A percentile compares a stretch with the other conserved stretches of the same genome.
These are phyloP conservation scores for Lithohypha guttulata DNA, from an alignment of 2,329 filamentous ascomycete species.

Conservation along the genomic window DNA sequence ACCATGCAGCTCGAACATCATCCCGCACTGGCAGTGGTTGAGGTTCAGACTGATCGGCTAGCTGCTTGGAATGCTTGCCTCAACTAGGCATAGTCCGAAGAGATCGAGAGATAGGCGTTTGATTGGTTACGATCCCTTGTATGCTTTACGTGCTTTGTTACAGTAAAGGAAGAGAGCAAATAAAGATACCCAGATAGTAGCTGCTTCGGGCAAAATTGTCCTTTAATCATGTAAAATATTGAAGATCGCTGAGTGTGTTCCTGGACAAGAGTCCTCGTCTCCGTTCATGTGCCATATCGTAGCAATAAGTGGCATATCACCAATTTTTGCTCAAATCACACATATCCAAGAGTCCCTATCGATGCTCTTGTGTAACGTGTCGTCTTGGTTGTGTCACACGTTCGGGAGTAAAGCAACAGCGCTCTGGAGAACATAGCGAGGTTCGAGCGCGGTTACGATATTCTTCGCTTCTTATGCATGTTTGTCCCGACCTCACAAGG, in stretches of 20 bases:
- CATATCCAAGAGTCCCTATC: neutral
- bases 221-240: neutral
- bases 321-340: neutral
- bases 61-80: conserved; percentile 6
- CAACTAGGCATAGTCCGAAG: neutral
- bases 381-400: neutral
- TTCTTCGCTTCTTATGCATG: too few species aligned
- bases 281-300: too few species aligned
- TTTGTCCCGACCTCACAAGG: too few species aligned
- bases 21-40: neutral
- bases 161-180: too few species aligned
- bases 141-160: neutral
- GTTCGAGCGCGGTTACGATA: too few species aligned
- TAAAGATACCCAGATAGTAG: too few species aligned
- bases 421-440: too few species aligned
- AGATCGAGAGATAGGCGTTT: neutral
- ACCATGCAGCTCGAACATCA: neutral
- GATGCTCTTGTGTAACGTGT: neutral
- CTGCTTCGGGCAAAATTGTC: conserved; percentile 7
- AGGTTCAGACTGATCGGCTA: neutral
- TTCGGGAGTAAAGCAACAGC: neutral
- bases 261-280: neutral
- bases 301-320: conserved; percentile 1
- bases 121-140: neutral
- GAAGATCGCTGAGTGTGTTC: neutral